Evolutionary conservation across 2,329 filamentous ascomycete species (phyloP), one percentile per base, ranked within the genome.

Genomic region (Claviceps pazoutovae): DNA sequence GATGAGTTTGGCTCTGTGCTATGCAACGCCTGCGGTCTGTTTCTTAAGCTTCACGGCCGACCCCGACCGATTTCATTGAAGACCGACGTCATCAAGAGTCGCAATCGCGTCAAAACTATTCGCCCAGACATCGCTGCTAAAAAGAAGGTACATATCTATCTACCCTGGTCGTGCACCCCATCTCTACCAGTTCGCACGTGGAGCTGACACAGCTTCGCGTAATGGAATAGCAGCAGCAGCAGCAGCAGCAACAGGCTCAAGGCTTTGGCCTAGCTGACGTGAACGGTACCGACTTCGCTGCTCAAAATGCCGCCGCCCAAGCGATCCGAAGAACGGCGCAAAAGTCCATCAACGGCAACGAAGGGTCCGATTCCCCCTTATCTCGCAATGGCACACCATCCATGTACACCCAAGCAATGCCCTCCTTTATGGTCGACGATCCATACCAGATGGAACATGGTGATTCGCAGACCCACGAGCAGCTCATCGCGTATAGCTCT

Each of bases 81-180:
- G 77, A 97, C 93, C 48, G 93, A 98, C 74, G 91, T 97, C 59
- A 98, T 98, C 74, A 98, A 98, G 76, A 96, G 90, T 74, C 88
- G 93, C 63, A 98, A 98, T 71, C 83, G 93, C 58, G 91, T 97
- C 60, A 97, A 97, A 76, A 93, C 89, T 30, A 79, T 81, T 68
- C 79, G 80, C 51, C 80, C 86, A 8, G 87, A 90, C 61, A 79
- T 86, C 56, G 82, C 83, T 46, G 86, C 88, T 62, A 90, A 83
- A 68, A 82, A 89, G 70, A 95, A 94, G 83, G 88, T 88, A 34
- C 9, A 34, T 11, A 72, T 63, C 70, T 64, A 48, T 43, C 51
- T 23, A 11, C 11, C n/a, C 43, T 8, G 34, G n/a, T 16, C 30
- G 34, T 16, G 11, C 26, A n/a, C 16, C 38, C 26, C 2, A 3